Evolutionary conservation across 208 protist genomes (phyloP).

Genomic region (Wallacemonas sp.): DNA sequence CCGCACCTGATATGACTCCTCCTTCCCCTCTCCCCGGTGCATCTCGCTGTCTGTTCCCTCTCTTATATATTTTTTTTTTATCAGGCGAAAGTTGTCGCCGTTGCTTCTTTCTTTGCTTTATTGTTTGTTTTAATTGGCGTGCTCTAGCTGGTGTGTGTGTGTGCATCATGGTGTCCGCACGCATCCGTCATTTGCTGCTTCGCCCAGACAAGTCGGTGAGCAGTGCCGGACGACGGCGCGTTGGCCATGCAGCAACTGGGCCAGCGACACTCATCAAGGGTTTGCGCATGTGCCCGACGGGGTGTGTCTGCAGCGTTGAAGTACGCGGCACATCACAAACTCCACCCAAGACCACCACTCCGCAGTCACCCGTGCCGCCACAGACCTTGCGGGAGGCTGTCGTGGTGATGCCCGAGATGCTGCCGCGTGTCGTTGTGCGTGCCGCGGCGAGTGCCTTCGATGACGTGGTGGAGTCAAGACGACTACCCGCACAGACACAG

Average conservation of each 20-base stretch:
- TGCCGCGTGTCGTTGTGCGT: slow-evolving; percentile 23
- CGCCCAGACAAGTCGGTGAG: not conserved
- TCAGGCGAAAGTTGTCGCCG: not conserved
- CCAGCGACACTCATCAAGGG: slow-evolving; percentile 32
- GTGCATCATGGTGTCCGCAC: slow-evolving; percentile 17
- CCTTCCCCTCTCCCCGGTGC: no score
- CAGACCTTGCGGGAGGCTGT: slow-evolving; percentile 16
- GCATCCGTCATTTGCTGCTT: slow-evolving; percentile 11
- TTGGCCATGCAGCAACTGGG: not conserved
- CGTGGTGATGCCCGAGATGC: slow-evolving; percentile 27
- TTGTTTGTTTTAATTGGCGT: no score
- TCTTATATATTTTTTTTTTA: slow-evolving; percentile 10
- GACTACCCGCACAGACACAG: not conserved
- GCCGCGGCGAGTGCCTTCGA: slow-evolving; percentile 6
- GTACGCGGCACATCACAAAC: not conserved
- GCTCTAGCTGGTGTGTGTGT: no score
- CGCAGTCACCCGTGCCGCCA: not conserved
- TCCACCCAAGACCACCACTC: not conserved
- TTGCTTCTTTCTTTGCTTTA: slow-evolving; percentile 1
- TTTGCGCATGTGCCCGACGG: slow-evolving; percentile 35
- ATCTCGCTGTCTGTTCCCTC: no score
- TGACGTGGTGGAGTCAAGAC: not conserved
- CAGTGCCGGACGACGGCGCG: not conserved
- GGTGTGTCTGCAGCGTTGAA: slow-evolving; percentile 38
- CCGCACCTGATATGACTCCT: no score